Evolutionary conservation across 768 basidiomycete species (phyloP), one percentile per base, ranked within the genome.

Genomic region (Calocera cornea): DNA sequence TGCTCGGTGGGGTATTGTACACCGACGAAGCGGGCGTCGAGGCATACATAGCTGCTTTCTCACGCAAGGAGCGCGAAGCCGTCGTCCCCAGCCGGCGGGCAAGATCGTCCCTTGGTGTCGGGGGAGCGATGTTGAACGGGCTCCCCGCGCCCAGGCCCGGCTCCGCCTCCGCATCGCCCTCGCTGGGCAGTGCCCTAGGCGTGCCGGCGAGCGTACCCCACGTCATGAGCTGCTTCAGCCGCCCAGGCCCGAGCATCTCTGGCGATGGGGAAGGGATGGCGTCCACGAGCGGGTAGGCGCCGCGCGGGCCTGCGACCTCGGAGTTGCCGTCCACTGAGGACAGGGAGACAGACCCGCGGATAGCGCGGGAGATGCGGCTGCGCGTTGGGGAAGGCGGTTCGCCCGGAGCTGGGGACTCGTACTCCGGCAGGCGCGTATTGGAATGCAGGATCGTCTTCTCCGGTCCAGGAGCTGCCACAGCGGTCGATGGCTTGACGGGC

Each of bases 161-260:
- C 19, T 73, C 71, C 10, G 70, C 67, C 66, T 82, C 82, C 1
- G 78, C 75, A 2, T 82, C 78, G 71, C 88, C 83, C 38, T 86
- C 83, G 11, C 82, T 78, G 71, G 86, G 85, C 70, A 98, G 83
- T 2, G 97, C 83, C 65, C 95, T 87, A 1, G 97, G 97, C 10
- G 97, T 98, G 17, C 90, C 88, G 70, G 87, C 86, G 27, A 98
- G 81, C 14, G 92, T 94, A 1, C 97, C 97, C 93, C 92, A 95
- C 14, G 97, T 99, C 89, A 98, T 93, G 17, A 99, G 83, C 71
- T 97, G 88, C 73, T 93, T 92, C 65, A 98, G 82, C 0, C 91
- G 89, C 2, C 81, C 79, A 1, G 93, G 85, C 0, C 90, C 91
- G 54, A 97, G 83, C 72, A 90, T 81, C 3, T 86, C 83, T 0